Evolutionary conservation across 192 early-diverging fungal species (phyloP).

Genomic region (Allomyces macrogynus): DNA sequence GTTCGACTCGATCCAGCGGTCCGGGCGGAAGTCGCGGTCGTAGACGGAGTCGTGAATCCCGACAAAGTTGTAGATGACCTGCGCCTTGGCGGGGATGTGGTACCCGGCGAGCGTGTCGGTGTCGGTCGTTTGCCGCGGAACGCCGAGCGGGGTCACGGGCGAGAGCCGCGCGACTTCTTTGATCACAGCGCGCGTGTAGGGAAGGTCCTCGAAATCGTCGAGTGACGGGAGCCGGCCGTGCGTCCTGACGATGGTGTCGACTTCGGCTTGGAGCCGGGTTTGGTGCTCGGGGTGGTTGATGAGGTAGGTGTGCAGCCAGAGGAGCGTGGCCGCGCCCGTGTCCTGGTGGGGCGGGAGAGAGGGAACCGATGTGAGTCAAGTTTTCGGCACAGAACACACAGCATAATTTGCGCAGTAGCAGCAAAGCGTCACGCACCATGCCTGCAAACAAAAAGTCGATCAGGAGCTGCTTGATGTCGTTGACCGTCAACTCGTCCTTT

Average conservation of each 20-base stretch:
- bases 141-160: not conserved
- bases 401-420: too few relatives aligned
- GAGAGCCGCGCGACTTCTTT: not conserved
- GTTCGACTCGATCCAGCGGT: not conserved
- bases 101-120: not conserved
- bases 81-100: not conserved
- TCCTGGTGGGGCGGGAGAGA: not conserved
- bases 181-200: not conserved
- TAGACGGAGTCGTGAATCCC: not conserved
- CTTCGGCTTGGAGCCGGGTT: not conserved
- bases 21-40: not conserved
- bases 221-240: not conserved
- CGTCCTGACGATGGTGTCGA: not conserved
- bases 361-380: too few relatives aligned
- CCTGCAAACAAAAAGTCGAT: too few relatives aligned
- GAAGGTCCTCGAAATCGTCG: not conserved
- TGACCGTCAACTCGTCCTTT: too few relatives aligned
- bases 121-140: not conserved
- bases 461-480: too few relatives aligned
- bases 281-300: not conserved
- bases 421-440: too few relatives aligned
- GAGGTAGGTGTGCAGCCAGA: not conserved
- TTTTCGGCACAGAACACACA: too few relatives aligned
- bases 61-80: not conserved
- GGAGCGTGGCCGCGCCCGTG: not conserved